phyloP scores from a whole-genome alignment of 2,329 filamentous ascomycete genomes.

The Pseudogymnoascus sp. region DNA sequence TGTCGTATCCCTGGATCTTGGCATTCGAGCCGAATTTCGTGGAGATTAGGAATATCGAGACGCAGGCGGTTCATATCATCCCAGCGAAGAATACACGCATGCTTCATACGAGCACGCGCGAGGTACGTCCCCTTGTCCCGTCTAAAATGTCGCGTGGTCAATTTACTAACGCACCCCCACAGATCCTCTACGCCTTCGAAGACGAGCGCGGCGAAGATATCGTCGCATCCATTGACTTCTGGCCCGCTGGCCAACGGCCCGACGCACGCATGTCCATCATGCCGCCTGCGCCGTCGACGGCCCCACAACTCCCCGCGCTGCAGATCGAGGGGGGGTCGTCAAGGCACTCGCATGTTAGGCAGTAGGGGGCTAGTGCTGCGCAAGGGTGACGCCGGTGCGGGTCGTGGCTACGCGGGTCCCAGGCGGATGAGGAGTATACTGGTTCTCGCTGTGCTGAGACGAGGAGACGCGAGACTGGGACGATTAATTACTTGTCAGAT shows the following conservation, averaged over 20 bases:
- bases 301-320: background rate
- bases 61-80: slow-evolving; percentile 88
- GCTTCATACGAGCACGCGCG: slow-evolving; percentile 93
- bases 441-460: background rate
- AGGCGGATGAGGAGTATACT: too few species aligned
- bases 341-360: background rate
- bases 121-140: slow-evolving; percentile 54
- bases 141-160: slow-evolving; percentile 10
- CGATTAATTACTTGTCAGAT: background rate
- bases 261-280: slow-evolving; percentile 20
- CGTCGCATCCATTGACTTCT: slow-evolving; percentile 93
- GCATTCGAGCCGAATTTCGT: slow-evolving; percentile 98
- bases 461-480: background rate
- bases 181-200: slow-evolving; percentile 98
- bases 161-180: slow-evolving; percentile 24
- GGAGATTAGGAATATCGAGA: slow-evolving; percentile 92
- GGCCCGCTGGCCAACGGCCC: slow-evolving; percentile 42
- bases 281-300: background rate
- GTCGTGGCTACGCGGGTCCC: background rate
- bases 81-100: slow-evolving; percentile 95
- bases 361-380: background rate
- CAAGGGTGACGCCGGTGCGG: background rate
- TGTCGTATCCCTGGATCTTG: slow-evolving; percentile 94
- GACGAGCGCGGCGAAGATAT: slow-evolving; percentile 91
- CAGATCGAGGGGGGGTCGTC: background rate